Evolutionary conservation across 2,329 filamentous ascomycete genomes (phyloP).

Genomic region (Karstenula rhodostoma): DNA sequence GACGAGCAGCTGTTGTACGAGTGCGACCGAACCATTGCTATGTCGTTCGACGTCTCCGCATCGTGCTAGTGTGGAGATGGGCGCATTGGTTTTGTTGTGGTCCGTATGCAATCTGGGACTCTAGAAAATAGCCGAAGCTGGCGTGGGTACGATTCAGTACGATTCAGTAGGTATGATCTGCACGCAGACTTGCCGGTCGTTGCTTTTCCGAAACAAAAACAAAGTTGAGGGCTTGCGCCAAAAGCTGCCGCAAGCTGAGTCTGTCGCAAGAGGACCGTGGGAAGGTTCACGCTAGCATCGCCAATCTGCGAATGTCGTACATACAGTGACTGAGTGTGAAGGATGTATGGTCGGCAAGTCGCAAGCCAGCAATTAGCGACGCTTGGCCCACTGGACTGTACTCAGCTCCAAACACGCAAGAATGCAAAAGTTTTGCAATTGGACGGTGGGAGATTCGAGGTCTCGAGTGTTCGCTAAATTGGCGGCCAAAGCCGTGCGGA

Average conservation of each 20-base stretch:
- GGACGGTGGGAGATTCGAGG: conserved; percentile 2
- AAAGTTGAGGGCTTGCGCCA: conserved; percentile 4
- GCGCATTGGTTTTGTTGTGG: conserved; percentile 13
- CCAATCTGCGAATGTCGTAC: neutral
- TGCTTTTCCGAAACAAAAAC: conserved; percentile 14
- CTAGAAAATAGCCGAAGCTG: neutral
- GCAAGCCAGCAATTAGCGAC: neutral
- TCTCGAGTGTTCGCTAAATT: neutral
- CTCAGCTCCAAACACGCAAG: neutral
- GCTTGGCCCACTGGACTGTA: neutral
- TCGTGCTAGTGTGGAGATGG: conserved; percentile 12
- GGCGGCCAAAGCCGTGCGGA: conserved; percentile 8
- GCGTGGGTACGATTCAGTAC: neutral
- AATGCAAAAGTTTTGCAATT: neutral
- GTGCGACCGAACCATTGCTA: conserved; percentile 23
- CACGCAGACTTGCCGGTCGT: conserved; percentile 4
- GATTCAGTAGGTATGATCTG: neutral
- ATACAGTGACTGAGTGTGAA: neutral
- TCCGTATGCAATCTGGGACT: neutral
- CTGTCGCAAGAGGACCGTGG: neutral
- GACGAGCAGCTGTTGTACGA: conserved; percentile 25
- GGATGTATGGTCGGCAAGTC: neutral
- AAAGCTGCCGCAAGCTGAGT: conserved; percentile 7
- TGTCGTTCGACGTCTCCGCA: conserved; percentile 12
- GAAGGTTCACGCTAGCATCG: conserved; percentile 1